phyloP scores from a whole-genome alignment of 2,329 filamentous ascomycete genomes.

The Hymenoscyphus occultus region DNA sequence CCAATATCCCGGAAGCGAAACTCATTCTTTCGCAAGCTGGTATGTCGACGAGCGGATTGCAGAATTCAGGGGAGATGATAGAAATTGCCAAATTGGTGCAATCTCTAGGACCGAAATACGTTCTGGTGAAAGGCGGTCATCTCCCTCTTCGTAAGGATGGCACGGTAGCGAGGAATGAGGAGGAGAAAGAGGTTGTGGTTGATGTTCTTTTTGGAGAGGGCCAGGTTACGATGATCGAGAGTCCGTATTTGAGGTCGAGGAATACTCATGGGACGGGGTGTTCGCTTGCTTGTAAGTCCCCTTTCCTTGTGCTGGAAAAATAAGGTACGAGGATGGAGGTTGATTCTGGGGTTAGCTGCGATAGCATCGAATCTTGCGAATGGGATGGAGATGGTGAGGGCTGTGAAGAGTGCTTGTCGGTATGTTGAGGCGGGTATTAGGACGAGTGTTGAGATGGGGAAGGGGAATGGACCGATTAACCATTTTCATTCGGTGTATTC shows the following conservation, averaged over 20 bases:
- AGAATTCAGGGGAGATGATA: conserved; percentile 64
- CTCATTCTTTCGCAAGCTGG: conserved; percentile 58
- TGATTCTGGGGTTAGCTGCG: conserved; percentile 47
- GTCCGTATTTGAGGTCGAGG: conserved; percentile 65
- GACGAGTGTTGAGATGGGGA: conserved; percentile 43
- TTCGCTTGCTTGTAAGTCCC: conserved; percentile 76
- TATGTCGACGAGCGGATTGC: conserved; percentile 43
- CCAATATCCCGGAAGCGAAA: conserved; percentile 73
- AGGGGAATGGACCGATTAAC: conserved; percentile 70
- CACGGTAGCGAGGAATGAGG: conserved; percentile 53
- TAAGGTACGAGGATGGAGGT: neutral
- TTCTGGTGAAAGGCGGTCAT: conserved; percentile 90
- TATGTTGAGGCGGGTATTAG: conserved; percentile 72
- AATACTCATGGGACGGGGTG: conserved; percentile 96
- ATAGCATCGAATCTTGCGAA: conserved; percentile 70
- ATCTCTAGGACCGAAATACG: conserved; percentile 69
- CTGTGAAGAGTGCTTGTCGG: conserved; percentile 65
- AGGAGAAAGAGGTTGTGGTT: conserved; percentile 65
- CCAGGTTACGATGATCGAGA: conserved; percentile 62
- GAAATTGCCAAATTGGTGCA: conserved; percentile 64
- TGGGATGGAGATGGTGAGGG: conserved; percentile 52
- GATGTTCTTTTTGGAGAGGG: conserved; percentile 71
- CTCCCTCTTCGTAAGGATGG: conserved; percentile 68
- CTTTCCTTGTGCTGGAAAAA: neutral
- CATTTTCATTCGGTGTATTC: conserved; percentile 72